Evolutionary conservation across 139 green algal species (phyloP).

Genomic region (Volvox reticuliferus): DNA sequence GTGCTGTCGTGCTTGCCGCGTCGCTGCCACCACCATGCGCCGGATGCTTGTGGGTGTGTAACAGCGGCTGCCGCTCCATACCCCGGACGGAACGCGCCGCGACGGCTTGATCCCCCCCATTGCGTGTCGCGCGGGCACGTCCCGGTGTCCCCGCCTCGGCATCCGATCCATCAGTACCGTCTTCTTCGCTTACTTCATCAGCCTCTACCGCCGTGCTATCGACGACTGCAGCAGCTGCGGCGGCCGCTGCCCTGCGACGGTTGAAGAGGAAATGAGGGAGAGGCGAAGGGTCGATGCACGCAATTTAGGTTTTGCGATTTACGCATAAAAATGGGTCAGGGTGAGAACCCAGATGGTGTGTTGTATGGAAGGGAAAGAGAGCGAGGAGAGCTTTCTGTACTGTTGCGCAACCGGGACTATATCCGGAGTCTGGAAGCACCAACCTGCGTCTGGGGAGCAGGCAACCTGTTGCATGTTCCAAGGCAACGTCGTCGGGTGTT

Average conservation of each 20-base stretch:
- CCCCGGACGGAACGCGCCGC: not conserved
- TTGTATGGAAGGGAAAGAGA: too few species aligned
- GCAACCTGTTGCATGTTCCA: conserved; percentile 1
- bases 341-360: too few species aligned
- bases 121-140: not conserved
- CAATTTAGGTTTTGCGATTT: too few species aligned
- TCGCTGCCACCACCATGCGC: not conserved
- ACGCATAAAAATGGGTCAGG: too few species aligned
- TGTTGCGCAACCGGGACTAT: too few species aligned
- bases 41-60: not conserved
- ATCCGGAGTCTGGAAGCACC: not conserved
- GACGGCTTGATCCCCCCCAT: not conserved
- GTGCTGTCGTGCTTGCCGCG: not conserved
- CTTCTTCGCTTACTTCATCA: not conserved
- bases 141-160: not conserved
- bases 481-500: not conserved
- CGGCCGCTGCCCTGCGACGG: not conserved
- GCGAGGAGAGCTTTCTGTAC: too few species aligned
- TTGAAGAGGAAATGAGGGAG: not conserved
- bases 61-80: conserved; percentile 6
- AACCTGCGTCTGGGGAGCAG: conserved; percentile 16
- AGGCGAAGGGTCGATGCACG: too few species aligned
- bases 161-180: not conserved
- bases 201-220: not conserved
- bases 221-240: not conserved